A percentile compares a stretch with the other conserved stretches of the same genome.
Conservation (phyloP, 2,329 filamentous ascomycete genomes). For the Cytospora mali region DNA sequence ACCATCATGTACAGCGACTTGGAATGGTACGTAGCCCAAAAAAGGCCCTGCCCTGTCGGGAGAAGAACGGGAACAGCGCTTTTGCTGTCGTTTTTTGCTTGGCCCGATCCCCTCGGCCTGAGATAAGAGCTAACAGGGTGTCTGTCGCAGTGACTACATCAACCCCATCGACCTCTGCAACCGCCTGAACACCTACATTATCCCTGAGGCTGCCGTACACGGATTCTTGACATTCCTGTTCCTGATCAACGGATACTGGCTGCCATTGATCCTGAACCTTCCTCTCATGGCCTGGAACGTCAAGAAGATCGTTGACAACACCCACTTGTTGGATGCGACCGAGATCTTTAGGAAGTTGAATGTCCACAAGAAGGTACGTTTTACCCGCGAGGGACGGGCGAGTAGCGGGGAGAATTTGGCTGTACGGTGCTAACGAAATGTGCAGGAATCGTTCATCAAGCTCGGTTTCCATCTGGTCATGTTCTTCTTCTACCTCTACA, state of each 20-base stretch:
- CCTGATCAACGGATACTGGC: slow-evolving; percentile 98
- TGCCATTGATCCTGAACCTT: slow-evolving; percentile 88
- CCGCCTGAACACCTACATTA: slow-evolving; percentile 98
- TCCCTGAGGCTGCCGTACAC: slow-evolving; percentile 97
- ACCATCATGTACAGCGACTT: slow-evolving; percentile 99
- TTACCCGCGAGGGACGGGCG: not conserved
- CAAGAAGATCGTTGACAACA: slow-evolving; percentile 98
- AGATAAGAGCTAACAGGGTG: slow-evolving; percentile 14
- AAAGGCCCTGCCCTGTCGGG: not conserved
- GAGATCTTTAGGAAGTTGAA: slow-evolving; percentile 99
- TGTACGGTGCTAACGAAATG: slow-evolving; percentile 24
- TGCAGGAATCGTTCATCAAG: slow-evolving; percentile 96
- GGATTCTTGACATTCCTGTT: slow-evolving; percentile 95
- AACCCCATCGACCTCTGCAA: slow-evolving; percentile 99
- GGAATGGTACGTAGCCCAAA: slow-evolving; percentile 71
- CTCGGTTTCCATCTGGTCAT: slow-evolving; percentile 98
- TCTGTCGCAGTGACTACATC: slow-evolving; percentile 82
- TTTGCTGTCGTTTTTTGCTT: not conserved
- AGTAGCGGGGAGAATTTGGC: not conserved
- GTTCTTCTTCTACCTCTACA: slow-evolving; percentile 99
- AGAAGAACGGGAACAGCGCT: not conserved
- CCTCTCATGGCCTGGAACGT: slow-evolving; percentile 91
- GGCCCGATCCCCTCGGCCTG: not conserved
- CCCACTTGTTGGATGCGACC: slow-evolving; percentile 93
- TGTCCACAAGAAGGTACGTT: slow-evolving; percentile 89